Conservation (phyloP, 768 basidiomycete species). For the Terana coerulea region DNA sequence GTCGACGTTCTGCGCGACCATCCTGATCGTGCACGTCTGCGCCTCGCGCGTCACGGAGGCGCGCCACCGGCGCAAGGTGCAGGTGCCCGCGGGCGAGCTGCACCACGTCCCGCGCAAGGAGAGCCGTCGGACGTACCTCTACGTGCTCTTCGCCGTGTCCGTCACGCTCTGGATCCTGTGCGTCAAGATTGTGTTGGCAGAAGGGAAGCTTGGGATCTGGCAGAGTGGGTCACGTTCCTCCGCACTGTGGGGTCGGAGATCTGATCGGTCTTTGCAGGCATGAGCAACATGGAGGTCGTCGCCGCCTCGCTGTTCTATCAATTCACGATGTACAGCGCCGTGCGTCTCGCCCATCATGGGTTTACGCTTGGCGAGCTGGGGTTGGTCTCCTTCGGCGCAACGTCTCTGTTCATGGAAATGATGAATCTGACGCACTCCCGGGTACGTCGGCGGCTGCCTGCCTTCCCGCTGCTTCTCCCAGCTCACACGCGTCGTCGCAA, state of each 20-base stretch:
- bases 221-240: conserved; percentile 47
- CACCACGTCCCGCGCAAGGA: conserved; percentile 76
- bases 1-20: conserved; percentile 74
- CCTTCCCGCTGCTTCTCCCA: neutral
- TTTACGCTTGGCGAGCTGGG: conserved; percentile 95
- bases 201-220: conserved; percentile 55
- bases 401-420: conserved; percentile 81
- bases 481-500: neutral
- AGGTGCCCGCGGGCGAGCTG: conserved; percentile 61
- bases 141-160: conserved; percentile 57
- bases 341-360: conserved; percentile 88
- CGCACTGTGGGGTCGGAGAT: conserved; percentile 3
- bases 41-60: conserved; percentile 76
- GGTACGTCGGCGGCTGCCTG: conserved; percentile 44
- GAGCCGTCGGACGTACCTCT: conserved; percentile 55
- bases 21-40: conserved; percentile 74
- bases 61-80: conserved; percentile 37
- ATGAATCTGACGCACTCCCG: conserved; percentile 78
- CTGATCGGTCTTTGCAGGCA: conserved; percentile 42
- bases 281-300: conserved; percentile 72
- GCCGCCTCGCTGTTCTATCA: conserved; percentile 82
- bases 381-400: conserved; percentile 84
- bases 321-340: conserved; percentile 82
- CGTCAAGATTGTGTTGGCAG: conserved; percentile 44
- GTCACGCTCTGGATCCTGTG: conserved; percentile 47